Evolutionary conservation across 169 alveolate species (phyloP), one percentile per base, ranked within the genome.

Genomic region (Neospora caninum): DNA sequence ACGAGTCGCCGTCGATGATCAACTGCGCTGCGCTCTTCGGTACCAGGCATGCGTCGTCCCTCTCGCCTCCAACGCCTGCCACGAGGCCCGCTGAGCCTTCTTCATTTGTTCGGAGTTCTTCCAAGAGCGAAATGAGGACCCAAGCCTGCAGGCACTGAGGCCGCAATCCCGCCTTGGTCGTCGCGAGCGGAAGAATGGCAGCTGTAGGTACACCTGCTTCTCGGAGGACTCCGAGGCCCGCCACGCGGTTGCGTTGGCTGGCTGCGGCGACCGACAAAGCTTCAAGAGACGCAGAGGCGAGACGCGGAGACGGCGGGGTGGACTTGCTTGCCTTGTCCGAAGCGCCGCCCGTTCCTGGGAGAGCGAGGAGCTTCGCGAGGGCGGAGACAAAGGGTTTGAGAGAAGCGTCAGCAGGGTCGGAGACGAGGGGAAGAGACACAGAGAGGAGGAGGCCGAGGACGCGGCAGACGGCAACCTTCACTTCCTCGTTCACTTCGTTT

Each of bases 401-500:
- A 16, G 86, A 43, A 10, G 39, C 38, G 82, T 69, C 82, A 18
- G 39, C 41, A 1, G 86, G 45, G 39, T n/a, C 45, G 29, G 86
- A n/a, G 29, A n/a, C 34, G 36, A 49, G 73, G 41, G 53, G 86
- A 54, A 91, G 86, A 67, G 80, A 84, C 94, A 91, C 45, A 34
- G 69, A 84, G 39, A 82, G 67, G 67, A 82, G 53, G 38, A 82
- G 64, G 67, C 69, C 54, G 16, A 82, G 25, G 38, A 82, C 89
- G 20, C 67, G 53, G 89, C 89, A 82, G 34, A 82, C 89, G 58
- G 53, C 38, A 13, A 41, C 64, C 67, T 82, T 82, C 89, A 82
- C 89, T 82, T 82, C 89, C 39, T 82, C 89, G 89, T 38, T 82
- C 89, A 42, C 41, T 82, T 82, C 89, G 53, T 43, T 38, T 36